Percentiles rank a stretch among this genome's conserved stretches.
Conservation (phyloP, 495 filamentous ascomycete genomes). For the Tuber borchii region DNA sequence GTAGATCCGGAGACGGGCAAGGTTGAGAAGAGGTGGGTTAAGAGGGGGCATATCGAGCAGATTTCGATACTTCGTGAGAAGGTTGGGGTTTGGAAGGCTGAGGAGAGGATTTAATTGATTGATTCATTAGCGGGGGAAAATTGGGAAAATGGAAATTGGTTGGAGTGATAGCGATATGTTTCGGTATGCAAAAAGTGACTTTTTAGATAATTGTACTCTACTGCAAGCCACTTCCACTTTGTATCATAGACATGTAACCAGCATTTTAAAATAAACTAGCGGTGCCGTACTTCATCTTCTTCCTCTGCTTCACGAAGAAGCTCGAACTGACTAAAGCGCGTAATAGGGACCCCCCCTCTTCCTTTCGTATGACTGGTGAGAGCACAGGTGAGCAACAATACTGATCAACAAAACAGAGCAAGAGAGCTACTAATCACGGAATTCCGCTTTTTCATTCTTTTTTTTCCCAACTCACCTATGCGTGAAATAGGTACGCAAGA, state of each 20-base stretch:
- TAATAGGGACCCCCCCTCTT: background rate
- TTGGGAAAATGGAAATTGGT: background rate
- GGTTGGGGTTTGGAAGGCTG: conserved; percentile 31
- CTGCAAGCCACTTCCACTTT: background rate
- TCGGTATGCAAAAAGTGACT: background rate
- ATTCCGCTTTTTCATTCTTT: background rate
- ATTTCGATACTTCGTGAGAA: conserved; percentile 11
- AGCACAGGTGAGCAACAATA: background rate
- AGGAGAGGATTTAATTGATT: conserved; percentile 11
- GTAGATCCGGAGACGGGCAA: background rate
- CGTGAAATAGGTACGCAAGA: background rate
- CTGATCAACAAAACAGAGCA: background rate
- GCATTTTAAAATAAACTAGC: background rate
- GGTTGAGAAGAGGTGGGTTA: background rate
- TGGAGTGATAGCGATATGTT: conserved; percentile 8
- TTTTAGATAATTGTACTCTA: background rate
- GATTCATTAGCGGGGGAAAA: background rate
- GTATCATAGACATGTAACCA: background rate
- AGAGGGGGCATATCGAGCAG: conserved; percentile 13
- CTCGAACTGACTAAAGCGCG: background rate
- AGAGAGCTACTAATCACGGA: background rate
- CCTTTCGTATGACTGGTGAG: background rate
- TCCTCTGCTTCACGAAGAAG: background rate
- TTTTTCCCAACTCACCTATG: background rate
- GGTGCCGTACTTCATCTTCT: background rate